Base-by-base conservation (phyloP, 306 rosid species). In the Lathyrus aphaca region DNA sequence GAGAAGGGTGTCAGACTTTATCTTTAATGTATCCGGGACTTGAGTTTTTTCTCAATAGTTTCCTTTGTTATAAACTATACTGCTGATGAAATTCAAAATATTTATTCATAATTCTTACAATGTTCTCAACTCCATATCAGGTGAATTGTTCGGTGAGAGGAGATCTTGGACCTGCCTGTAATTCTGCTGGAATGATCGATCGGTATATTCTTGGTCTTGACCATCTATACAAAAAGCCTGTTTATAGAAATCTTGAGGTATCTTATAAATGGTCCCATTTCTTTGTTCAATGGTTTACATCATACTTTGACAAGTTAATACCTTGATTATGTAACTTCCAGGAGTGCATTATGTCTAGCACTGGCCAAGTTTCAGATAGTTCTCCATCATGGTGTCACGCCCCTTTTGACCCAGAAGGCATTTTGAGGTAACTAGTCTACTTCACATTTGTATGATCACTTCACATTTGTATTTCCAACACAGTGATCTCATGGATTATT, bases 321-420 rank as follows among this genome's bases (percentile, higher is more conserved):
- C 54, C 80, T 64, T 56, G 43, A 72, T 57, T 73, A 43, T 77
- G 30, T 65, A 72, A 80, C 79, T 77, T 79, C 77, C 84, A 92
- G 98, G 96, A 85, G 48, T 92, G 98, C 82, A 88, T 83, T 67
- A 77, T 82, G 66, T 62, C 88, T 56, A 30, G 72, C 21, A 79
- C 71, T 42, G 91, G 86, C 62, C 82, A 73, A 77, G 56, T 86
- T 83, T 81, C 95, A 21, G 91, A 90, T 76, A 79, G 81, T 74
- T 79, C 97, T 5, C 91, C 90, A 70, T 73, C 96, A 18, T 93
- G 96, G 98, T 93, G 98, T 75, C 88, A 79, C 40, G 87, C 96
- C 79, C 93, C 96, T 71, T 92, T 88, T 76, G 98, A 92, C 56
- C 98, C 98, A 49, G 98, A 93, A 82, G 98, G 98, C 80, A 79